Evolutionary conservation across 192 early-diverging fungal species (phyloP), one percentile per base, ranked within the genome.

Genomic region (Rhizoclosmatium globosum): DNA sequence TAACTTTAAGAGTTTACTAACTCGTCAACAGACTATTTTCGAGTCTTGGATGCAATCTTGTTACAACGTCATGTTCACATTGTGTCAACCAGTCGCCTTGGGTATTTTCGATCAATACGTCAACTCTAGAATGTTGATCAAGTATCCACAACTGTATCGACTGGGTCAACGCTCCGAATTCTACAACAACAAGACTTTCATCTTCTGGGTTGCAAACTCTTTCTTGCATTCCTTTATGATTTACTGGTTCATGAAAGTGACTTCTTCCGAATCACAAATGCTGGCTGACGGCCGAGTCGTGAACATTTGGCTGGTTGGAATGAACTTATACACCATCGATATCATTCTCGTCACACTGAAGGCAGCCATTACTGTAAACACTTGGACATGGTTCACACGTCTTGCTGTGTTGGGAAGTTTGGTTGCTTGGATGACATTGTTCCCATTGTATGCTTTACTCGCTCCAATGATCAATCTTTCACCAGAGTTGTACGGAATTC

Each of bases 81-180:
- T 98, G 47, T 81, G 96, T 77, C 96, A 96, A 45, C 98, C 98
- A 3, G 86, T 98, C 79, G 94, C 92, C 11, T 92, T 99, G 47
- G 98, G 98, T 71, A 92, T 98, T 21, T 99, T 99, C 87, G 98
- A 99, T 85, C 96, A 98, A 84, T 96, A 91, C 81, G 90, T 97
- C 41, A 93, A 92, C 62, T 94, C 98, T 38, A 91, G 98, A 67
- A 94, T 96, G 86, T 82, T 99, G 42, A 97, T 98, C 82, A 90
- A 93, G 4, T 99, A 99, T 82, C 98, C 98, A 15, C 97, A 99
- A 87, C 90, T 99, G 90, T 99, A 99, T 83, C 71, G 60, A 58
- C 81, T 84, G 48, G 89, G 89, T 47, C 89, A 91, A 69, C 79
- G 76, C 23, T 79, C 83, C 60, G 78, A 80, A 45, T 89, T 91